Evolutionary conservation across 1,284 basidiomycete genomes (phyloP).

Genomic region (Baeospora myosura): DNA sequence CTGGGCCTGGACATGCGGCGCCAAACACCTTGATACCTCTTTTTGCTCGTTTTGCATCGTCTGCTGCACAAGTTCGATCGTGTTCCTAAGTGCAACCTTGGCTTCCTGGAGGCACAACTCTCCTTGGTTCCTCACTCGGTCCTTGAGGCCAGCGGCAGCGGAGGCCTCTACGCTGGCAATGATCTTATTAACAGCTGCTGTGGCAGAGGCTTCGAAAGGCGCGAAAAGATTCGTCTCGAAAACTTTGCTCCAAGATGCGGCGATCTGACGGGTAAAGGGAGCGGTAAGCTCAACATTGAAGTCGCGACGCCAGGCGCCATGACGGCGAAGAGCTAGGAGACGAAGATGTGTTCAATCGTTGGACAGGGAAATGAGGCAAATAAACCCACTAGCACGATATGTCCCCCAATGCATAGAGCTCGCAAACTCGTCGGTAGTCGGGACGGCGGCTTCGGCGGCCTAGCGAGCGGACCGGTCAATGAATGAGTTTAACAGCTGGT

Average conservation of each 20-base stretch:
- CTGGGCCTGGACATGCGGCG: constrained; percentile 47
- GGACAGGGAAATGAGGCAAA: not conserved
- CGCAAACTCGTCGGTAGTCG: constrained; percentile 43
- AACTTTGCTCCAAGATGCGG: constrained; percentile 48
- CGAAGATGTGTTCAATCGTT: constrained; percentile 6
- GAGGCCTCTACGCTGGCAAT: constrained; percentile 43
- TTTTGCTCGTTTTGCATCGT: constrained; percentile 50
- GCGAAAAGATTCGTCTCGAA: constrained; percentile 56
- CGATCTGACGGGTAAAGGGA: constrained; percentile 54
- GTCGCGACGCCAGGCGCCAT: constrained; percentile 48
- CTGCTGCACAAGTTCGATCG: constrained; percentile 40
- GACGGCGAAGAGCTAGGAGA: constrained; percentile 41
- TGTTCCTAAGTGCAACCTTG: constrained; percentile 38
- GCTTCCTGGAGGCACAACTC: constrained; percentile 47
- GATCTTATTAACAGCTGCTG: constrained; percentile 32
- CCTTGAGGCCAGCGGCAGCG: constrained; percentile 43
- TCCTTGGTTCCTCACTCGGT: constrained; percentile 42
- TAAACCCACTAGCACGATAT: constrained; percentile 44
- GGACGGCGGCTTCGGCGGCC: constrained; percentile 42
- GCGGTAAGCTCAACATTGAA: constrained; percentile 50
- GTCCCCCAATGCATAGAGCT: constrained; percentile 51
- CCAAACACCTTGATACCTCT: constrained; percentile 49
- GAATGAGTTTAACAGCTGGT: not conserved
- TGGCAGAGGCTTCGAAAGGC: constrained; percentile 34
- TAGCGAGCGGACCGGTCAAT: constrained; percentile 14